Evolutionary conservation across 140 eudicot genomes (phyloP).

Genomic region (Senecio squalidus): DNA sequence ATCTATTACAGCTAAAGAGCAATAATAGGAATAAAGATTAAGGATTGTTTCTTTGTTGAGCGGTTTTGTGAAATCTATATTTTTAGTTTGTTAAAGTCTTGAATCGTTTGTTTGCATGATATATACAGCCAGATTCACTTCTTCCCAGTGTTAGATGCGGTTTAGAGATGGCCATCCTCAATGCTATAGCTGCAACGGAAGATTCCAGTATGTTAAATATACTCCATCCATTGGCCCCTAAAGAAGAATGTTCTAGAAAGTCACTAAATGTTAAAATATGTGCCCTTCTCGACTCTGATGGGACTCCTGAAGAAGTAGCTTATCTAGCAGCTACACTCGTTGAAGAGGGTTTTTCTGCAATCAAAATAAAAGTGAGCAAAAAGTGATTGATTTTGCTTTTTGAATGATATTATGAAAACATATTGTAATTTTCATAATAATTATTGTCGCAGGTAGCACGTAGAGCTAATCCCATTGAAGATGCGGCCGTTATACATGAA

Average conservation of each 20-base stretch:
- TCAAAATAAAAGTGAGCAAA: slow-evolving; percentile 73
- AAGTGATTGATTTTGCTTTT: neutral
- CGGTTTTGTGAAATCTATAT: too few species aligned
- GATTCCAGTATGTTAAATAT: slow-evolving; percentile 58
- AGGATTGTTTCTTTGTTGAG: too few species aligned
- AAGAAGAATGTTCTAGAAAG: slow-evolving; percentile 33
- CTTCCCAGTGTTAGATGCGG: slow-evolving; percentile 97
- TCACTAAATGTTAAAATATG: slow-evolving; percentile 54
- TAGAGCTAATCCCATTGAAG: slow-evolving; percentile 66
- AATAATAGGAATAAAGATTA: neutral
- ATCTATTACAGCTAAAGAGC: too few species aligned
- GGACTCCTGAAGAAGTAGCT: slow-evolving; percentile 73
- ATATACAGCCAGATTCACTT: slow-evolving; percentile 69
- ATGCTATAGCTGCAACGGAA: slow-evolving; percentile 64
- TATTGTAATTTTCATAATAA: neutral
- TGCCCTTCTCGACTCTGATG: slow-evolving; percentile 82
- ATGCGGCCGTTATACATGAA: slow-evolving; percentile 69
- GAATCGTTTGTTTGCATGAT: slow-evolving; percentile 15
- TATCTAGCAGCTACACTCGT: slow-evolving; percentile 60
- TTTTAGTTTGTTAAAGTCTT: too few species aligned
- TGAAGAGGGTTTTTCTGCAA: slow-evolving; percentile 72
- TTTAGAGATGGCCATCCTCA: slow-evolving; percentile 82
- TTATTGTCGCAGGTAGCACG: slow-evolving; percentile 71
- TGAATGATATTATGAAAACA: neutral
- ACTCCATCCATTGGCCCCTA: slow-evolving; percentile 34